phyloP scores from a whole-genome alignment of 2,329 filamentous ascomycete species.

The Chrysosporium queenslandicum region DNA sequence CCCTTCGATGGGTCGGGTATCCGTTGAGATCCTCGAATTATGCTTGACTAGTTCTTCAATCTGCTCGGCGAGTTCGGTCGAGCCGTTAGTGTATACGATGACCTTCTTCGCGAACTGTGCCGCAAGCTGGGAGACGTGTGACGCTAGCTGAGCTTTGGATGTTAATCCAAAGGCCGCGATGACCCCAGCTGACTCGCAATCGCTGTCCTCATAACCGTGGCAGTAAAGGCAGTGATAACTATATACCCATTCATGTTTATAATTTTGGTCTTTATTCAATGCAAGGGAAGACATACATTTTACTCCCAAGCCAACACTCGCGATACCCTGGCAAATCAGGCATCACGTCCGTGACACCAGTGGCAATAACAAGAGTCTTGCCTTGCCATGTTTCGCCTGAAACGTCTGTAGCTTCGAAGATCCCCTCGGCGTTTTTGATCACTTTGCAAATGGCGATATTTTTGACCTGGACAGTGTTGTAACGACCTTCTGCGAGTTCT shows the following conservation, averaged over 20 bases:
- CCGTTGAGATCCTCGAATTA: neutral
- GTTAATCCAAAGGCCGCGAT: conserved; percentile 34
- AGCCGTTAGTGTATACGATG: conserved; percentile 46
- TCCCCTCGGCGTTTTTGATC: conserved; percentile 17
- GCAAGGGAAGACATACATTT: conserved; percentile 32
- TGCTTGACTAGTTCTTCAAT: neutral
- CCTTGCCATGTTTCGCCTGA: conserved; percentile 39
- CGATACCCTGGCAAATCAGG: conserved; percentile 46
- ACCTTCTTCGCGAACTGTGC: conserved; percentile 36
- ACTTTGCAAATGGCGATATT: conserved; percentile 10
- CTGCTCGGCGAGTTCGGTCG: conserved; percentile 24
- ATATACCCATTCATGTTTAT: neutral
- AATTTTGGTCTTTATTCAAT: neutral
- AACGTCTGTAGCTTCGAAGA: conserved; percentile 36
- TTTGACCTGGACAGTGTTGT: conserved; percentile 27
- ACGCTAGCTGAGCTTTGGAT: conserved; percentile 25
- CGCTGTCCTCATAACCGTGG: conserved; percentile 50
- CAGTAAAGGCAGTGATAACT: conserved; percentile 53
- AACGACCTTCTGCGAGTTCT: conserved; percentile 29
- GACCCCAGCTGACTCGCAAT: conserved; percentile 38
- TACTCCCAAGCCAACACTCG: conserved; percentile 44
- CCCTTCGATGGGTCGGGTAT: conserved; percentile 4
- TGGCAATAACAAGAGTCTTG: conserved; percentile 47
- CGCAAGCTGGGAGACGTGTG: conserved; percentile 39
- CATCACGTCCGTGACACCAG: conserved; percentile 44